Base-by-base conservation (phyloP, 2,329 filamentous ascomycete genomes). In the Canariomyces notabilis region DNA sequence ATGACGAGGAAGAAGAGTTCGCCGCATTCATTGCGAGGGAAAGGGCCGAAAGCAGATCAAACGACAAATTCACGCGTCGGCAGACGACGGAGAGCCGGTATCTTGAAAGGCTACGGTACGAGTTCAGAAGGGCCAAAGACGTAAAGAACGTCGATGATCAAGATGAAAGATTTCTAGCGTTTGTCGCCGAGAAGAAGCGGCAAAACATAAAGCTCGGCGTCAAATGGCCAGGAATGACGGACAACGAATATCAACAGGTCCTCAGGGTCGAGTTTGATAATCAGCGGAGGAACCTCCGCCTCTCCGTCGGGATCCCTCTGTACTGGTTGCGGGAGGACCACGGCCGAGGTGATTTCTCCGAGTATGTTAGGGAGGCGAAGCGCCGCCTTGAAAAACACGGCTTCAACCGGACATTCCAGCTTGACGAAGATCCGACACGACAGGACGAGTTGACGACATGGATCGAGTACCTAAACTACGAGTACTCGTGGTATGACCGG, bases 401-500 rank as follows among this genome's bases (percentile, higher is more conserved):
- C 37, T 62, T 67, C 23, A 55, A 46, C 0, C 57, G 49, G 31
- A 35, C 50, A 12, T 65, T 67, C 38, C 33, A 62, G 35, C 55
- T 68, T 14, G 42, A 61, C 41, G 29, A 61, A 36, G 58, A 65
- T 42, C 54, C 50, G 2, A 42, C 45, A 38, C 46, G 55, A 1
- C 62, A 70, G 48, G 59, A 67, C 42, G 50, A 58, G 33, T 41
- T 68, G 22, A 60, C 64, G 33, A 67, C 61, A 6, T 70, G 67
- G 67, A 64, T 70, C 42, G 67, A 70, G 51, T 69, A 64, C 50
- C 57, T 68, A 21, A 54, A 50, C 39, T 68, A 49, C 44, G 54
- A 62, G 45, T 57, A 29, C 43, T 39, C 29, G 12, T 12, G 16
- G 22, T 36, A 52, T 31, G 56, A 57, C 37, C 31, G 34, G 23